These are phyloP conservation scores for Mortierella sp. DNA, from an alignment of 371 early-diverging fungal genomes.

Conservation along the genomic window DNA sequence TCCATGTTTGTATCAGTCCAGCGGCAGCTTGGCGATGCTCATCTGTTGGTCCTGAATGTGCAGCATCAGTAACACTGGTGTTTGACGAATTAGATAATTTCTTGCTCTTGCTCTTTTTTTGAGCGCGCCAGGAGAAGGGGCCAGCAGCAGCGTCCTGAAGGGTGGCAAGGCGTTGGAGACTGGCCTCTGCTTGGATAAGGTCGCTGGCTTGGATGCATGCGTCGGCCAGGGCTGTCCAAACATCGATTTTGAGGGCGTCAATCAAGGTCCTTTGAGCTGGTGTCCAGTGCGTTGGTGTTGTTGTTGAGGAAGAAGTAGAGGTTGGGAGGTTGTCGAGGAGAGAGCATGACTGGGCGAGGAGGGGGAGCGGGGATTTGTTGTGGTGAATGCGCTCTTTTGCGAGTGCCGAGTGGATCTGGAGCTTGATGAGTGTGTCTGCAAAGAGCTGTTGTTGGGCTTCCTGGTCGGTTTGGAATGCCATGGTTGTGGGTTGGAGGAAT, in stretches of 20 bases:
- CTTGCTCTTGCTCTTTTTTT: not conserved
- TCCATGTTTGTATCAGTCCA: constrained; percentile 38
- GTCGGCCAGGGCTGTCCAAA: constrained; percentile 43
- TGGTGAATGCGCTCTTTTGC: constrained; percentile 35
- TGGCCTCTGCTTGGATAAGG: constrained; percentile 45
- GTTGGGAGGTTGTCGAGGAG: constrained; percentile 49
- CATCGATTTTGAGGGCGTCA: constrained; percentile 35
- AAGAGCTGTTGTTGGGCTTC: constrained; percentile 42
- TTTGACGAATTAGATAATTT: not conserved
- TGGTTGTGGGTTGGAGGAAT: not conserved
- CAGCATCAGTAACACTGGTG: not conserved
- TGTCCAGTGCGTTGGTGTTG: constrained; percentile 23
- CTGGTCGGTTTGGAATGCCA: constrained; percentile 27
- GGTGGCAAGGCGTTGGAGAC: constrained; percentile 26
- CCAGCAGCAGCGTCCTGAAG: constrained; percentile 40
- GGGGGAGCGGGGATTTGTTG: constrained; percentile 40
- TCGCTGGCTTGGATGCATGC: constrained; percentile 39
- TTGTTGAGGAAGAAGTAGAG: not conserved
- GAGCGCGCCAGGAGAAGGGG: constrained; percentile 25
- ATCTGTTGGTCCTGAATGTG: constrained; percentile 1
- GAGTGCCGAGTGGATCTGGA: constrained; percentile 43
- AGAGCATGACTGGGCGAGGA: constrained; percentile 46
- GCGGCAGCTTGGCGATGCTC: constrained; percentile 24
- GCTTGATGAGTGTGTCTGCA: constrained; percentile 42
- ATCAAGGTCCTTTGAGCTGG: constrained; percentile 21